Evolutionary conservation across 1,284 basidiomycete genomes (phyloP).

Genomic region (Apiotrichum laibachii): DNA sequence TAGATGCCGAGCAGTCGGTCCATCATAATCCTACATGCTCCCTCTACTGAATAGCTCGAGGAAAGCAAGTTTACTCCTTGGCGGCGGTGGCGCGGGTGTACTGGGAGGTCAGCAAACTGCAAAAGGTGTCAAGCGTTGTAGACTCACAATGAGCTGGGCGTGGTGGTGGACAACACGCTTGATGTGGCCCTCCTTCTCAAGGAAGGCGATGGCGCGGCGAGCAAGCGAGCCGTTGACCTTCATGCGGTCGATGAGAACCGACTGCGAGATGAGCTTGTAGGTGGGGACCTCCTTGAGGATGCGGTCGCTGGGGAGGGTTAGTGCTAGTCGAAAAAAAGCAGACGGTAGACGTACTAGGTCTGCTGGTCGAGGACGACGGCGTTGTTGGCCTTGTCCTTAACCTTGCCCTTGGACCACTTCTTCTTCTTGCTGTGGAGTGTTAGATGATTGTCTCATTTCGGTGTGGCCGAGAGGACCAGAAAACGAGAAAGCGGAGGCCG

Average conservation of each 20-base stretch:
- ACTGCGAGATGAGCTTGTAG: slow-evolving; percentile 98
- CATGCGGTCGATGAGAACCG: slow-evolving; percentile 91
- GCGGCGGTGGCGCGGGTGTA: slow-evolving; percentile 56
- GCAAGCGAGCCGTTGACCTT: slow-evolving; percentile 90
- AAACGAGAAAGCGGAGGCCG: background rate
- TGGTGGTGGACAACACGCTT: slow-evolving; percentile 97
- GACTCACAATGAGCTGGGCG: slow-evolving; percentile 68
- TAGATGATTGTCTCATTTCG: slow-evolving; percentile 1
- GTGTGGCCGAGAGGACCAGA: background rate
- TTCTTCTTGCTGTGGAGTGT: slow-evolving; percentile 76
- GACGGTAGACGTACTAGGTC: slow-evolving; percentile 40
- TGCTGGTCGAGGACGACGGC: slow-evolving; percentile 87
- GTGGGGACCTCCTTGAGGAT: slow-evolving; percentile 99
- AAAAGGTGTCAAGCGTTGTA: no score
- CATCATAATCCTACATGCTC: slow-evolving; percentile 23
- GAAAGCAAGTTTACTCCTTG: slow-evolving; percentile 37
- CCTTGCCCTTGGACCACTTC: slow-evolving; percentile 99
- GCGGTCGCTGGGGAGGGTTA: slow-evolving; percentile 71
- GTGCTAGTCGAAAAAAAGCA: background rate
- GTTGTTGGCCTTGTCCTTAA: slow-evolving; percentile 94
- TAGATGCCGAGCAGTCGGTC: slow-evolving; percentile 13
- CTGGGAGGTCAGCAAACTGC: no score
- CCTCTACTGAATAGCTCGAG: slow-evolving; percentile 6
- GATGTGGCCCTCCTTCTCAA: slow-evolving; percentile 94
- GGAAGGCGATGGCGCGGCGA: slow-evolving; percentile 84